Evolutionary conservation across 2,329 filamentous ascomycete genomes (phyloP), one percentile per base, ranked within the genome.

Genomic region (Cylindrodendrum hubeiense): DNA sequence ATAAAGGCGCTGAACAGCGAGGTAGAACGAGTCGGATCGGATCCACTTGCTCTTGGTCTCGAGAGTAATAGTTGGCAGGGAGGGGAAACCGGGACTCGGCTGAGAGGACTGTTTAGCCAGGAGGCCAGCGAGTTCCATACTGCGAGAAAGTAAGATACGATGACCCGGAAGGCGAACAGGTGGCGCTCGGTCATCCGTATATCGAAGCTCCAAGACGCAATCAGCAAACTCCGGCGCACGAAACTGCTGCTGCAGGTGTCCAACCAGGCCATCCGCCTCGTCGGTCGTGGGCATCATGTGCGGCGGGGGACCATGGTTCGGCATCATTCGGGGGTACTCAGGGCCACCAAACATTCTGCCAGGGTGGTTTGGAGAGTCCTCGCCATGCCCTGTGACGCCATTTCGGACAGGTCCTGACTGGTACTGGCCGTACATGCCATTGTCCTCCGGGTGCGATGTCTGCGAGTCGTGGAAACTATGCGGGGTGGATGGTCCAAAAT

Each of bases 401-500:
- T 79, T 85, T n/a, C 80, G 79, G 44, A 76, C 78, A 26, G 79
- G 80, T 26, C 76, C 79, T 28, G 80, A 72, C 53, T 78, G 73
- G 43, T 80, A 82, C 65, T 82, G 83, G 26, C 77, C 79, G 57
- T 78, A 80, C 58, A 81, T 75, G 60, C 79, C 80, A 30, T 78
- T 80, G 13, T 86, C 84, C 41, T 84, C 84, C 17, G 79, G 81
- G 46, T 83, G 82, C 5, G 88, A 89, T 37, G 86, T 83, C 65
- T 89, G 88, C 3, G 89, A 90, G 37, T 85, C 88, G 60, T 89
- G 88, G 71, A 88, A 89, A 76, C 87, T 90, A 67, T 87, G 87
- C 4, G 87, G 85, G 2, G 87, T 89, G 1, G 85, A 83, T 2
- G 87, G 85, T 3, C 84, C 85, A 72, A 86, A 86, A 68, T 78